Base-by-base conservation (phyloP, 768 basidiomycete genomes). In the Pisolithus albus region DNA sequence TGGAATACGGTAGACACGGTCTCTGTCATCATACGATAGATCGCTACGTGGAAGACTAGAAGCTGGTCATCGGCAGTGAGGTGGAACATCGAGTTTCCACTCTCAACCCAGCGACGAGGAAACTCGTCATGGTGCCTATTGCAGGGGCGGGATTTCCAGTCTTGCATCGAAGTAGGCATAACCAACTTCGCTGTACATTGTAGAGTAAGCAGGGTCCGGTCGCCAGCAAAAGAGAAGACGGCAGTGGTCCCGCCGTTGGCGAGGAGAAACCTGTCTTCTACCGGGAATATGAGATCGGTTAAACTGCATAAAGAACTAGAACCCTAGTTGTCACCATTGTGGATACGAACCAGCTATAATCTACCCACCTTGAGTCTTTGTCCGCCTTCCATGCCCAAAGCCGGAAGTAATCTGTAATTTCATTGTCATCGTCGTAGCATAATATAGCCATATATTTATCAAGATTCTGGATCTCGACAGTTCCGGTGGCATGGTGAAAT, bases 261-360 rank as follows among this genome's bases (percentile, higher is more conserved):
- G 24, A 77, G 60, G 41, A 81, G 70, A 50, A 80, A 77, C 0
- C 72, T 66, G 28, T 72, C 63, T 19, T 69, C 63, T 2, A 75
- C 71, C 16, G 81, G 63, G 54, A 80, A 78, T 0, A 72, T 75
- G 52, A 80, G 80, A 51, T 82, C 80, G 53, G 79, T 76, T 55
- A 18, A 72, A 67, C n/a, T 64, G 61, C 64, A 79, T 64, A 9
- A 63, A 59, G 53, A 72, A 77, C 77, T 79, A 47, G 34, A 47
- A 26, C 4, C 30, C 21, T 32, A 50, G 40, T 38, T 43, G 19
- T 49, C 30, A 51, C 32, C 39, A 43, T 26, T 36, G 50, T 40
- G 42, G 26, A 44, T 47, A 40, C 9, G 44, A 47, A 48, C 50
- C 36, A 15, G 9, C 8, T 50, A 16, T 32, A 36, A 52, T 44